A percentile compares a stretch with the other conserved stretches of the same genome.
phyloP scores from a whole-genome alignment of 73 alveolate species.

The Symbiodinium natans region DNA sequence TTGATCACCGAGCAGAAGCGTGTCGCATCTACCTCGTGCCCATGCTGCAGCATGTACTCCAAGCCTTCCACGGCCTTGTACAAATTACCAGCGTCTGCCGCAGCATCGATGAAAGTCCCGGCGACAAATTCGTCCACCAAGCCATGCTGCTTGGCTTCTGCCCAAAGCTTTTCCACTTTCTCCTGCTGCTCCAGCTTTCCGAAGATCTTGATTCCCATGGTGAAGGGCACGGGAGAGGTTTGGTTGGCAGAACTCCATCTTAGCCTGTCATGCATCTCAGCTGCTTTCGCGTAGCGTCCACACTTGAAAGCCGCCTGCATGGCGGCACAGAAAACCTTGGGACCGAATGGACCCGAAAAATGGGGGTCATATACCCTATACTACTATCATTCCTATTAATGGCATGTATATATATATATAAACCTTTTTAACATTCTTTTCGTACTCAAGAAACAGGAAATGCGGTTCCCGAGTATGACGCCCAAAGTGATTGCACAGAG shows the following conservation, averaged over 20 bases:
- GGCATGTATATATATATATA: too few relatives aligned
- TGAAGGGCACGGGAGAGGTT: not conserved
- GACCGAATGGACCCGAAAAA: too few relatives aligned
- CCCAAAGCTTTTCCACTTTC: not conserved
- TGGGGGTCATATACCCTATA: too few relatives aligned
- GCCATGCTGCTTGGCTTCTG: not conserved
- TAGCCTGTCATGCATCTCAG: not conserved
- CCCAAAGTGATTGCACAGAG: not conserved
- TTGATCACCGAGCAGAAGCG: not conserved
- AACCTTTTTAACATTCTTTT: too few relatives aligned
- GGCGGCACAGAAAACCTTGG: not conserved
- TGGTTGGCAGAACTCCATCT: not conserved
- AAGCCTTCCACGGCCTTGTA: not conserved
- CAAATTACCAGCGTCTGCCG: not conserved
- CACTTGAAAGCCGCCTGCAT: not conserved
- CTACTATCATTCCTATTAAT: too few relatives aligned
- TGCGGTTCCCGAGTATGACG: not conserved
- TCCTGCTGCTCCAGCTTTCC: not conserved
- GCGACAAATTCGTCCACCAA: not conserved
- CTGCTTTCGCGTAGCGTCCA: not conserved
- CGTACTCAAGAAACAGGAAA: not conserved
- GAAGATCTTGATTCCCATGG: not conserved
- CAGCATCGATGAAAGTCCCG: not conserved
- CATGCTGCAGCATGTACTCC: not conserved
- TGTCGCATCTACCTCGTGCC: not conserved